Conservation (phyloP, 2,329 filamentous ascomycete species). For the Dothiorella sarmentorum region DNA sequence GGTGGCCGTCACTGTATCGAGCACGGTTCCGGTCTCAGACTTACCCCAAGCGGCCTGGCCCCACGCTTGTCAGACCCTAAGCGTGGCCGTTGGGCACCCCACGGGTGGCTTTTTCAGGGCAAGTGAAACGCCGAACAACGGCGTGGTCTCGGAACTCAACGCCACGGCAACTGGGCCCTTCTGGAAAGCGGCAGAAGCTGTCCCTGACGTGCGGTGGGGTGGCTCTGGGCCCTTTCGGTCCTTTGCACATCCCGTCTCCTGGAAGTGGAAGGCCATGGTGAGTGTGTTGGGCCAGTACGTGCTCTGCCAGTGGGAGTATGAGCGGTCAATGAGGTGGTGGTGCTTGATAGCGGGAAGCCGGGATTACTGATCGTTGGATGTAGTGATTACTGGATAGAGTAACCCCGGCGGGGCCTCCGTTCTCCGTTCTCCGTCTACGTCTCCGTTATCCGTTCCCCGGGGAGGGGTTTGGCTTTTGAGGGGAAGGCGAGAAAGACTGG, state of each 20-base stretch:
- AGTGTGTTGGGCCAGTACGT: not conserved
- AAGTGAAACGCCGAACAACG: not conserved
- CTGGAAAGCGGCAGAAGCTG: not conserved
- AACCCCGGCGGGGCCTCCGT: not conserved
- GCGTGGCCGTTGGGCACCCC: not conserved
- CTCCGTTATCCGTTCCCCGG: too few species aligned
- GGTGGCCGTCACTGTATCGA: not conserved
- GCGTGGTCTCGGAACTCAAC: not conserved
- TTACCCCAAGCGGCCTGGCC: not conserved
- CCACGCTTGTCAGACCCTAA: not conserved
- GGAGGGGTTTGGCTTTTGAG: too few species aligned
- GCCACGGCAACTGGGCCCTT: not conserved
- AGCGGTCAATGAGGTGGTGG: not conserved
- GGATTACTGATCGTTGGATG: constrained; percentile 4
- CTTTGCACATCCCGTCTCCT: constrained; percentile 6
- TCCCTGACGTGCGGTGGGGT: not conserved
- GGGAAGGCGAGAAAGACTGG: not conserved
- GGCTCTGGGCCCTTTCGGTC: not conserved
- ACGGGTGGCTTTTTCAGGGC: not conserved
- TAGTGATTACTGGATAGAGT: not conserved
- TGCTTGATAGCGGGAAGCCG: not conserved
- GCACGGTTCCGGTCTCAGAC: constrained; percentile 1
- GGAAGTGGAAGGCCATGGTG: not conserved
- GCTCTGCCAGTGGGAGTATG: not conserved
- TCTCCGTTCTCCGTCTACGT: too few species aligned